Base-by-base conservation (phyloP, 805 yeast genomes). In the Metschnikowia kunwiensis region DNA sequence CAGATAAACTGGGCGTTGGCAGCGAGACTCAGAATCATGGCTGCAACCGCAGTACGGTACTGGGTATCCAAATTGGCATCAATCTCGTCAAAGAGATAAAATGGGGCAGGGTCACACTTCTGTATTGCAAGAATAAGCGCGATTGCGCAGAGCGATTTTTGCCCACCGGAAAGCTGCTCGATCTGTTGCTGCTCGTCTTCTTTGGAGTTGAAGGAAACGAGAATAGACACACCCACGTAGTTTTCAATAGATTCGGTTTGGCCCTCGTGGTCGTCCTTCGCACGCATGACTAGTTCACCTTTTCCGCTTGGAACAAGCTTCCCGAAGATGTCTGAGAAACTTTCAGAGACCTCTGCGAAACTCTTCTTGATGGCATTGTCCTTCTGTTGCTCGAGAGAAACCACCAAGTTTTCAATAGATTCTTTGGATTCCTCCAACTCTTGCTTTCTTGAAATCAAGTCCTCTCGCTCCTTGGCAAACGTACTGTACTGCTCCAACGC, bases 101-200 rank as follows among this genome's bases (percentile, higher is more conserved):
- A 93, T 32, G 97, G 97, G 7, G 97, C 97, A 8, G 97, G 97
- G 50, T 93, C 97, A 46, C 94, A 86, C 54, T 76, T 79, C 64
- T 93, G 98, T 42, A 91, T 86, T 4, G 98, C 97, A 40, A 93
- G 71, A 47, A 93, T 89, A 33, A 93, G 72, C 0, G 97, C 89
- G 49, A 93, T 79, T 1, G 98, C 97, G 68, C 97, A 89, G n/a
- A 93, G 67, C 0, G 97, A 85, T 57, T 91, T 91, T 55, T 93
- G 98, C 8, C 98, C 98, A 26, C 98, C 98, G 1, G 96, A 86
- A 12, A 93, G 68, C 56, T 89, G 97, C 56, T 87, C 95, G 38
- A 91, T 82, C 43, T 85, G 72, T 43, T 82, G 84, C 57, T 86
- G 96, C 48, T 88, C 96, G 54, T 89, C 84, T 18, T 74, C 71